phyloP scores from a whole-genome alignment of 2,329 filamentous ascomycete species.

The Talaromyces sp. region DNA sequence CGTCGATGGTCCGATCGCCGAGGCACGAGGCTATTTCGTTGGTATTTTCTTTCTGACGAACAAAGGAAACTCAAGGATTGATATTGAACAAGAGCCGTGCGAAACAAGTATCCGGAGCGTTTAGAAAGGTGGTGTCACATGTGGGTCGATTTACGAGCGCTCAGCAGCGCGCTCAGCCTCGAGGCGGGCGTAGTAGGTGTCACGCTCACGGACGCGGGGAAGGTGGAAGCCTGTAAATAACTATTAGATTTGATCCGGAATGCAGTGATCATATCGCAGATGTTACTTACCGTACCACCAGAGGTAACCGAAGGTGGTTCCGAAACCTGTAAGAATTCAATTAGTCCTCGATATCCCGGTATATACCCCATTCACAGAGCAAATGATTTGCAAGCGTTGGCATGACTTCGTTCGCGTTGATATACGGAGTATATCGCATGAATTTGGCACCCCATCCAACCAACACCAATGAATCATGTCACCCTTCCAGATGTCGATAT shows the following conservation, averaged over 20 bases:
- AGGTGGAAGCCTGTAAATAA: conserved; percentile 69
- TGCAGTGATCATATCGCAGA: background rate
- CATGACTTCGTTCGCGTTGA: no score
- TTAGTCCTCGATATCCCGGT: conserved; percentile 18
- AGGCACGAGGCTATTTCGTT: conserved; percentile 11
- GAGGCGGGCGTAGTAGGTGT: conserved; percentile 65
- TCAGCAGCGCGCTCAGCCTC: conserved; percentile 61
- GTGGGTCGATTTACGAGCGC: conserved; percentile 32
- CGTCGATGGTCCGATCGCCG: background rate
- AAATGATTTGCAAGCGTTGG: background rate
- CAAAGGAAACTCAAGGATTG: background rate
- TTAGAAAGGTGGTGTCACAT: conserved; percentile 24
- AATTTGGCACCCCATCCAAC: no score
- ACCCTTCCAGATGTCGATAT: conserved; percentile 8
- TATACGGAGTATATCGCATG: no score
- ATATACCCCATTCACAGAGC: background rate
- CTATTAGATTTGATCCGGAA: no score
- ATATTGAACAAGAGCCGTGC: no score
- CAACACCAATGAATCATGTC: conserved; percentile 18
- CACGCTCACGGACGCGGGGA: conserved; percentile 64
- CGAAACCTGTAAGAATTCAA: conserved; percentile 54
- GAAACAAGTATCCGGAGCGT: no score
- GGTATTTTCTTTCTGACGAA: background rate
- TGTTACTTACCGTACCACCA: conserved; percentile 66
- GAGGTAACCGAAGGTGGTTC: conserved; percentile 64